phyloP scores from a whole-genome alignment of 768 basidiomycete genomes.

The Leccinum fibrillosum region DNA sequence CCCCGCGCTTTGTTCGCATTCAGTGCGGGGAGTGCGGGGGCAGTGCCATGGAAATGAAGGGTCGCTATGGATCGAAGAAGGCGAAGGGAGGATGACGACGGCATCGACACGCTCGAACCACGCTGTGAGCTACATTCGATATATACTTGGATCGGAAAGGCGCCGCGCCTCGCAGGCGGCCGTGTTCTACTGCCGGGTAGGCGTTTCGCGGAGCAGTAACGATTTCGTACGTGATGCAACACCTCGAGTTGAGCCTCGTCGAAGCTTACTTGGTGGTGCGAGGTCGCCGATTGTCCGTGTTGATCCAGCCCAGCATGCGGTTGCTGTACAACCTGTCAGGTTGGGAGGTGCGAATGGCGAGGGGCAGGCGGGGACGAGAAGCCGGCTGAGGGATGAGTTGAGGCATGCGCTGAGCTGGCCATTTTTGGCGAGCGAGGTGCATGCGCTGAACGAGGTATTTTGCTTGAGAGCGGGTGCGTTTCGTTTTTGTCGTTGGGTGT shows the following conservation, averaged over 20 bases:
- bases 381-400: conserved; percentile 51
- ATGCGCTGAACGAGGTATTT: conserved; percentile 79
- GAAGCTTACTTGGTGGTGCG: conserved; percentile 94
- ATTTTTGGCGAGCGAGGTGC: conserved; percentile 80
- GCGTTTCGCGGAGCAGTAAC: conserved; percentile 91
- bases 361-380: conserved; percentile 53
- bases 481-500: neutral
- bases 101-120: conserved; percentile 90
- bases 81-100: conserved; percentile 93
- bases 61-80: conserved; percentile 84
- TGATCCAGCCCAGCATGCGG: conserved; percentile 94
- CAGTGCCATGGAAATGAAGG: conserved; percentile 55
- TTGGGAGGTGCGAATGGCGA: conserved; percentile 88
- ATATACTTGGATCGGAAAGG: conserved; percentile 88
- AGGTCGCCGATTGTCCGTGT: conserved; percentile 81
- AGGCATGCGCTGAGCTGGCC: conserved; percentile 77
- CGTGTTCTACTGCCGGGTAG: conserved; percentile 90
- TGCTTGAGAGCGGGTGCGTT: conserved; percentile 26
- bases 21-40: conserved; percentile 31
- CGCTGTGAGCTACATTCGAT: conserved; percentile 69
- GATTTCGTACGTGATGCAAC: conserved; percentile 97
- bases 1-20: conserved; percentile 23
- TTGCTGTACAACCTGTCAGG: conserved; percentile 91
- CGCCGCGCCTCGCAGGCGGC: conserved; percentile 68
- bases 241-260: conserved; percentile 78